These are phyloP conservation scores for Cephalotrichum gorgonifer DNA, from an alignment of 2,329 filamentous ascomycete species.

Conservation along the genomic window DNA sequence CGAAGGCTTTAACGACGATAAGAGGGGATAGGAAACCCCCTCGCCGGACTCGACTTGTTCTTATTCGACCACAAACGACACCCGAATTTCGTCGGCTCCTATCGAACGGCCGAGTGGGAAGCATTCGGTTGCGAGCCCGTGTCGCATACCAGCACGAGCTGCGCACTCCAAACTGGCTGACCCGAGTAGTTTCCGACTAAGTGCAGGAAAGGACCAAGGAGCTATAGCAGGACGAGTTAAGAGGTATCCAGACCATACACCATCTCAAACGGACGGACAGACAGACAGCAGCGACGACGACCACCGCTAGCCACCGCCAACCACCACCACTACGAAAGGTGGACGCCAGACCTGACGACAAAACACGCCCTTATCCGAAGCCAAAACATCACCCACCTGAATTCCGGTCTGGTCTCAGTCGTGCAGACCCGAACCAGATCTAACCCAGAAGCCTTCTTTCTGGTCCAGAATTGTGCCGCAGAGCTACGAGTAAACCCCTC, in stretches of 20 bases:
- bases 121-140: not conserved
- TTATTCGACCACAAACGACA: not conserved
- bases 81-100: not conserved
- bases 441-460: not conserved
- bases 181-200: not conserved
- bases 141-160: not conserved
- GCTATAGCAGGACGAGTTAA: not conserved
- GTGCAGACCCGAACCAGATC: conserved; percentile 5
- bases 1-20: no score
- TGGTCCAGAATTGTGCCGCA: not conserved
- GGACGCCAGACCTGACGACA: conserved; percentile 4
- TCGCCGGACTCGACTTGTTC: not conserved
- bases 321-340: not conserved
- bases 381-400: not conserved
- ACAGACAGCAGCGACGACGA: not conserved
- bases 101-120: no score
- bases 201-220: not conserved
- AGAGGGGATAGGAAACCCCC: not conserved
- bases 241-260: not conserved
- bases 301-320: not conserved
- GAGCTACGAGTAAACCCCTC: not conserved
- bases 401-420: conserved; percentile 2
- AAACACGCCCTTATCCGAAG: not conserved
- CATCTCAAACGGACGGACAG: not conserved
- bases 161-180: not conserved